phyloP scores from a whole-genome alignment of 345 rosid species.

The Euphorbia lathyris region DNA sequence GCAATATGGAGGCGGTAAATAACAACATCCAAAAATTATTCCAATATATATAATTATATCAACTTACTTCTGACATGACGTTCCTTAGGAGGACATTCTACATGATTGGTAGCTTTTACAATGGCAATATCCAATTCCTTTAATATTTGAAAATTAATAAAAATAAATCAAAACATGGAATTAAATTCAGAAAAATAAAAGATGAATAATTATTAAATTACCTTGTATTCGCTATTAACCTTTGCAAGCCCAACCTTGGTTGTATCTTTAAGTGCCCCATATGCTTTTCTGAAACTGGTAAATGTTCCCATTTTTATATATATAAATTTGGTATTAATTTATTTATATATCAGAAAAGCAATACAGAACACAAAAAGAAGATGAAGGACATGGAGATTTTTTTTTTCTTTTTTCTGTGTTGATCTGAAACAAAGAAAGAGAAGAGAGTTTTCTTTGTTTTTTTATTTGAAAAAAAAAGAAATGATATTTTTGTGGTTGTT shows the following conservation, averaged over 20 bases:
- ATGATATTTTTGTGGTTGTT: neutral
- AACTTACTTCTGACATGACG: conserved; percentile 89
- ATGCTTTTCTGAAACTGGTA: conserved; percentile 81
- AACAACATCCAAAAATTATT: no score
- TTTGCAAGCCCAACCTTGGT: conserved; percentile 98
- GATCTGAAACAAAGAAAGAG: neutral
- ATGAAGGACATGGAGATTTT: neutral
- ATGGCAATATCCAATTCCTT: conserved; percentile 95
- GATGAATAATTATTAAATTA: conserved; percentile 1
- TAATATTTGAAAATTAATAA: neutral
- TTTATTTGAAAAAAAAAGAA: neutral
- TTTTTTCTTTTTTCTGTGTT: neutral
- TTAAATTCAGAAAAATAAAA: neutral
- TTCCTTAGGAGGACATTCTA: conserved; percentile 92
- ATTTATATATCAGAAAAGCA: neutral
- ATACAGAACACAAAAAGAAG: neutral
- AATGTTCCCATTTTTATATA: conserved; percentile 57
- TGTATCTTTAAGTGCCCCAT: conserved; percentile 94
- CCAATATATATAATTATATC: no score
- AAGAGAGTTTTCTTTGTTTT: neutral
- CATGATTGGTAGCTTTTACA: conserved; percentile 94
- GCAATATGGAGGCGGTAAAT: no score
- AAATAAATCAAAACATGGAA: neutral
- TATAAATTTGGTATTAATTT: neutral
- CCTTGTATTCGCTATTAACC: conserved; percentile 98